These are phyloP conservation scores for Cyberlindnera xylosilytica DNA, from an alignment of 805 yeast species.

Conservation along the genomic window DNA sequence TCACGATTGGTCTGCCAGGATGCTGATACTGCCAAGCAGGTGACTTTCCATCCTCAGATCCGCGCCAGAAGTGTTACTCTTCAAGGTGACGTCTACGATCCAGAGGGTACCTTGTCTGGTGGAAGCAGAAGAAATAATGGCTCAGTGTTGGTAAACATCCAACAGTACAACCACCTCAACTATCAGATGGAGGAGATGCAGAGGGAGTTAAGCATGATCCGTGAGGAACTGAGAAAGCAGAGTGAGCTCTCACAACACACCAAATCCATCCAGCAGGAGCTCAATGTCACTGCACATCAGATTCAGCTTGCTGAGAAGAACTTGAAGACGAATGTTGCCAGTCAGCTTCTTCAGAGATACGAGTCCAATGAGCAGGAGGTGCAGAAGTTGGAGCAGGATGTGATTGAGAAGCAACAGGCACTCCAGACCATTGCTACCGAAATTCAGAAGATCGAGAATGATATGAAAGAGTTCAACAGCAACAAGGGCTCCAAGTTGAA, in stretches of 20 bases:
- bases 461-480: conserved; percentile 74
- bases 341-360: conserved; percentile 50
- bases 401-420: conserved; percentile 34
- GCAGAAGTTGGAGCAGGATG: conserved; percentile 34
- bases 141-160: conserved; percentile 62
- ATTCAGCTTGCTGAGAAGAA: conserved; percentile 52
- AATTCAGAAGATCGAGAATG: conserved; percentile 57
- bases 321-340: conserved; percentile 52
- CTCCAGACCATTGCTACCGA: conserved; percentile 38
- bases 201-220: conserved; percentile 38
- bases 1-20: conserved; percentile 83
- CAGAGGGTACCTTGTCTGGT: conserved; percentile 93
- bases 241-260: conserved; percentile 47
- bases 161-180: conserved; percentile 51
- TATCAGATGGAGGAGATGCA: conserved; percentile 39
- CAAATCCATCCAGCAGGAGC: conserved; percentile 52
- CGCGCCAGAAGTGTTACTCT: conserved; percentile 81
- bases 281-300: conserved; percentile 57
- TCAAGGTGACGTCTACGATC: conserved; percentile 94
- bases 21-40: conserved; percentile 80
- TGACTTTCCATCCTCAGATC: conserved; percentile 83
- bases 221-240: conserved; percentile 39
- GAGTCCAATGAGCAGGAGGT: conserved; percentile 47
- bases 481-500: conserved; percentile 81
- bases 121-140: conserved; percentile 71